Conservation (phyloP, 129 eudicot species). For the Logfia minima region DNA sequence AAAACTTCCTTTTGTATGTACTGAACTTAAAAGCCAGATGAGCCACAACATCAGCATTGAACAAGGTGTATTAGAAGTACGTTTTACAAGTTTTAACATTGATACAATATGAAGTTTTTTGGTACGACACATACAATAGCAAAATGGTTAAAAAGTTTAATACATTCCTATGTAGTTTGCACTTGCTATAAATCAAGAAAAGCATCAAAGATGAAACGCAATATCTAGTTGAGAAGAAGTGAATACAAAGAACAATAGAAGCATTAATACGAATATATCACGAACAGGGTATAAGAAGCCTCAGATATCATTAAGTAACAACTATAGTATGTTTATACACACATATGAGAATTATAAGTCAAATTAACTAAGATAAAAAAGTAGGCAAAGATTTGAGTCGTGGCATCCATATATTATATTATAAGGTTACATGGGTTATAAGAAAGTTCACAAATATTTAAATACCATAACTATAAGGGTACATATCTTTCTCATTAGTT, state of each 20-base stretch:
- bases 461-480: too few species aligned
- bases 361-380: neutral
- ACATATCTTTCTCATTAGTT: too few species aligned
- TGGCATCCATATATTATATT: neutral
- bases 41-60: neutral
- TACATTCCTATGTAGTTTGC: neutral
- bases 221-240: neutral
- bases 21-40: neutral
- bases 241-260: neutral
- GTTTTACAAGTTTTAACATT: neutral
- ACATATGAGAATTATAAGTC: neutral
- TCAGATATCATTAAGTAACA: neutral
- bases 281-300: neutral
- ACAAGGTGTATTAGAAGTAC: neutral
- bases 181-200: neutral
- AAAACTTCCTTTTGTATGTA: neutral
- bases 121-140: too few species aligned
- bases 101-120: neutral
- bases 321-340: neutral
- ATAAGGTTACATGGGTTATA: too few species aligned
- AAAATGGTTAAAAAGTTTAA: neutral
- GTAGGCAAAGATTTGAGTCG: neutral
- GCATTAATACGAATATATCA: neutral
- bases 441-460: too few species aligned
- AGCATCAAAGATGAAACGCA: neutral